Conservation (phyloP, 257 asterid genomes). For the Solanum peruvianum region DNA sequence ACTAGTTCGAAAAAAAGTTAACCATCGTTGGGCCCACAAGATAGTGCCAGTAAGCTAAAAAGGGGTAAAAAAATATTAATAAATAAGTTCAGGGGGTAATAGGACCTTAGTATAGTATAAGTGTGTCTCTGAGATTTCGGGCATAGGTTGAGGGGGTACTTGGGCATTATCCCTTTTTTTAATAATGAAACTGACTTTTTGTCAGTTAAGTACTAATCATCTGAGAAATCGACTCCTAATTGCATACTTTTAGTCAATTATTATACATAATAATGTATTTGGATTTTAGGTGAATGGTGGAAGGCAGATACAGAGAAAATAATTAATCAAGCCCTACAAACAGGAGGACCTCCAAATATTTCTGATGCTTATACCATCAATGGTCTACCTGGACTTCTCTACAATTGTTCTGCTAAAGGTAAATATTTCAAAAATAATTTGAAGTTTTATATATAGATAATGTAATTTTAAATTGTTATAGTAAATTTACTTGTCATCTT, state of each 20-base stretch:
- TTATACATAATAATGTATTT: not conserved
- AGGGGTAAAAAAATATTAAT: too few species aligned
- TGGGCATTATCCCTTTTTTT: too few species aligned
- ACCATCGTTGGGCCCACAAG: too few species aligned
- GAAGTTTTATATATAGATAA: not conserved
- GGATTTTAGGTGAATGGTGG: constrained; percentile 59
- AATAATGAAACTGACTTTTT: too few species aligned
- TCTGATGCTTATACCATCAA: constrained; percentile 62
- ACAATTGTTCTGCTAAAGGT: constrained; percentile 55
- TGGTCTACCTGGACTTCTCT: constrained; percentile 51
- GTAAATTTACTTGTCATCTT: not conserved
- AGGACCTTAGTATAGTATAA: too few species aligned
- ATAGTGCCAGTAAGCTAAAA: too few species aligned
- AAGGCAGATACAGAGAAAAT: constrained; percentile 43
- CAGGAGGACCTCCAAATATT: constrained; percentile 50
- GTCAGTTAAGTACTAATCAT: not conserved
- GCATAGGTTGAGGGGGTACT: too few species aligned
- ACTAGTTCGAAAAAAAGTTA: too few species aligned
- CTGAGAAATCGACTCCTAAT: too few species aligned
- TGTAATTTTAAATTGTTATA: not conserved
- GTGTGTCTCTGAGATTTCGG: too few species aligned
- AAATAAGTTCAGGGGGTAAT: too few species aligned
- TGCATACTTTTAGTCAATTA: not conserved
- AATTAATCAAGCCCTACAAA: constrained; percentile 39
- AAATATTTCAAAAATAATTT: not conserved